Conservation (phyloP, 2,329 filamentous ascomycete genomes). For the Cytospora piceicola region DNA sequence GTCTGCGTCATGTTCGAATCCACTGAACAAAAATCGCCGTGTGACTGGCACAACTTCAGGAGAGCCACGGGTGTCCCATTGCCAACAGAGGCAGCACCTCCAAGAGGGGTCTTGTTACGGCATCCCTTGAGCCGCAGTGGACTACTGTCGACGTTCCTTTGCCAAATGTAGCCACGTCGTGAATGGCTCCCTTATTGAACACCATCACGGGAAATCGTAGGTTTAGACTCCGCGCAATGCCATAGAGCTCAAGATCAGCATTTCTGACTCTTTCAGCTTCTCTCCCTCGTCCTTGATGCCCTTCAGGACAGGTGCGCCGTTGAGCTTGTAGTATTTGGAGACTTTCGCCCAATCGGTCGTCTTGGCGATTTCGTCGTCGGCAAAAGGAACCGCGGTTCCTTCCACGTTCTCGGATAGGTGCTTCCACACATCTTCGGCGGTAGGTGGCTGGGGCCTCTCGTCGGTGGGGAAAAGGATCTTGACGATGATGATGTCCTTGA, state of each 20-base stretch:
- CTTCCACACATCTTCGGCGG: slow-evolving; percentile 52
- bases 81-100: no score
- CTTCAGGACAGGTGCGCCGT: slow-evolving; percentile 58
- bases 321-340: slow-evolving; percentile 86
- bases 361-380: slow-evolving; percentile 63
- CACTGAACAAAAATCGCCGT: no score
- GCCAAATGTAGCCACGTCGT: not conserved
- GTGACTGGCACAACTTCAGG: no score
- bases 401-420: slow-evolving; percentile 68
- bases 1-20: no score
- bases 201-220: not conserved
- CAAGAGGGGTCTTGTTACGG: no score
- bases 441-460: slow-evolving; percentile 45
- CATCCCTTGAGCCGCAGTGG: no score
- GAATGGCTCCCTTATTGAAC: not conserved
- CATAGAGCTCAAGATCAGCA: slow-evolving; percentile 74
- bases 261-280: slow-evolving; percentile 64
- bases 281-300: slow-evolving; percentile 47
- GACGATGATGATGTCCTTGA: slow-evolving; percentile 74
- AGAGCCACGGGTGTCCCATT: no score
- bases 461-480: slow-evolving; percentile 68
- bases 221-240: slow-evolving; percentile 67
- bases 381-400: slow-evolving; percentile 62
- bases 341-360: slow-evolving; percentile 71
- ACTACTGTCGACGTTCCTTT: no score